These are phyloP conservation scores for Linnemannia exigua DNA, from an alignment of 192 early-diverging fungal genomes.

Conservation along the genomic window DNA sequence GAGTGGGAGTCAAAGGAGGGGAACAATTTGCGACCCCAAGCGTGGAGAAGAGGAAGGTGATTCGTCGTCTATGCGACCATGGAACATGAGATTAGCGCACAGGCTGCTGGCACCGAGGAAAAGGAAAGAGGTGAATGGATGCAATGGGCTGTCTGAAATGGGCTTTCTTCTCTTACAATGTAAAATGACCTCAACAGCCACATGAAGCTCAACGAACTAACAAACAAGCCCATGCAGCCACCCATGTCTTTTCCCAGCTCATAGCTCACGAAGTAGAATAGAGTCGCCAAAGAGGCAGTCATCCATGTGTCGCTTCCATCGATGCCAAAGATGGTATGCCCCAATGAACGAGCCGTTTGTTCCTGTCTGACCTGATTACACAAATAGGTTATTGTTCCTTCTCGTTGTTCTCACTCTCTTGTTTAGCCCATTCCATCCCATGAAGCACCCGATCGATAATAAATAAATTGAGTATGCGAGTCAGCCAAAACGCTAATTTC, in stretches of 20 bases:
- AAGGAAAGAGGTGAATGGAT: neutral
- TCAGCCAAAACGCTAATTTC: no score
- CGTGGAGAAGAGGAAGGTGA: neutral
- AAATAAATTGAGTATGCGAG: slow-evolving; percentile 4
- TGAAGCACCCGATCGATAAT: neutral
- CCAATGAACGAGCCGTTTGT: neutral
- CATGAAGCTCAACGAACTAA: neutral
- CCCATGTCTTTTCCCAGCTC: neutral
- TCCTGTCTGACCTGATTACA: neutral
- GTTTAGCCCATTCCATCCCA: neutral
- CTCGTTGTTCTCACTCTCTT: neutral
- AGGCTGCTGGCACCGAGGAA: neutral
- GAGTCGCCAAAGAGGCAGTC: neutral
- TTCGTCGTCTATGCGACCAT: neutral
- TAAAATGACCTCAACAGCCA: neutral
- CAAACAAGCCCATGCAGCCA: neutral
- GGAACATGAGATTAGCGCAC: neutral
- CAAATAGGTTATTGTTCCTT: neutral
- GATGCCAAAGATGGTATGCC: neutral
- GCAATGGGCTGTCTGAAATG: neutral
- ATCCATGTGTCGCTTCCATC: neutral
- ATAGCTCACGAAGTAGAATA: neutral
- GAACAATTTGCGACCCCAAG: no score
- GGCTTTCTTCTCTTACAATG: neutral
- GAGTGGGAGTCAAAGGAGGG: neutral